Base-by-base conservation (phyloP, 2,329 filamentous ascomycete species). In the Hypoxylon sp. region DNA sequence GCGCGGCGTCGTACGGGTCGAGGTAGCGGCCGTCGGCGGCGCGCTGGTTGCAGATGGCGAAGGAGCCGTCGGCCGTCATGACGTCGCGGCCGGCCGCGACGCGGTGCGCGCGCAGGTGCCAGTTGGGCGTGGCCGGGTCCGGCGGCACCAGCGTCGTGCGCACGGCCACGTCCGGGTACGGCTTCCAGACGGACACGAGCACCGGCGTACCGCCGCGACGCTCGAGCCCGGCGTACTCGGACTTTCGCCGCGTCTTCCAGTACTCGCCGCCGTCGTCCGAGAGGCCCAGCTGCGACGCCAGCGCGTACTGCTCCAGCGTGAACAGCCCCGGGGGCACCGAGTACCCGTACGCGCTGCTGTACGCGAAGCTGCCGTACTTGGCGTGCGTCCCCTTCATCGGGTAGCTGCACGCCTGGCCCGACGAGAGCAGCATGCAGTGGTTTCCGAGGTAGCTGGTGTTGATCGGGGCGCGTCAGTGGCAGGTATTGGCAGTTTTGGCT, bases 391-490 rank as follows among this genome's bases (percentile, higher is more conserved):
- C 89, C 73, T 90, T 90, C 79, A 93, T 88, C 0, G 90, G 88
- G 70, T 93, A 93, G 72, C 89, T 88, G 73, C 90, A 93, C n/a
- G 87, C 88, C 72, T 94, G 90, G 1, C 90, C 90, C 0, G 87
- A 90, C 3, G 85, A 88, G 6, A 93, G 81, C 20, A 93, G 79
- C 79, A 92, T 90, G 41, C 86, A 88, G 72, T 93, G 90, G 0
- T 87, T 88, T n/a, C 88, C 89, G 15, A 86, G 81, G 62, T 86
- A 84, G 65, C 87, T 83, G 13, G 13, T 5, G 27, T 10, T 24
- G 2, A 9, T 7, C n/a, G n/a, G n/a, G n/a, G n/a, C n/a, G 3
- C 20, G 37, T 66, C 20, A 68, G 53, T 21, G 24, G 11, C 6
- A 33, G 20, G 23, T 9, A 7, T n/a, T 13, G 4, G 20, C 13